Conservation (phyloP, 2,329 filamentous ascomycete species). For the Diaporthe citriasiana region DNA sequence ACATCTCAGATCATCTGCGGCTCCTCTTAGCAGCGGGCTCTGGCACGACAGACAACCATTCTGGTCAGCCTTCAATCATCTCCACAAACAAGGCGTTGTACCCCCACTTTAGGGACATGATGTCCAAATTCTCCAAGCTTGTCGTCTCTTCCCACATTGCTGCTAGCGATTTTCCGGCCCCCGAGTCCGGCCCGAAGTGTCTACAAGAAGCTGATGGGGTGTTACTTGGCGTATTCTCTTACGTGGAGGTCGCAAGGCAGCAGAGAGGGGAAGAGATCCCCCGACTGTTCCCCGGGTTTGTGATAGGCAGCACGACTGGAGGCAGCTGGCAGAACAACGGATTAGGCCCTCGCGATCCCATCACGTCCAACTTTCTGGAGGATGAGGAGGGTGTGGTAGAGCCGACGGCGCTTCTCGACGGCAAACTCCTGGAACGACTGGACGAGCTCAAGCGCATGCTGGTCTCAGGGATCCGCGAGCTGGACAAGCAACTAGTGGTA, state of each 20-base stretch:
- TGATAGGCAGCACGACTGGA: conserved; percentile 85
- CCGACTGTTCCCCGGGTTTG: conserved; percentile 92
- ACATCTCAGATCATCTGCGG: conserved; percentile 96
- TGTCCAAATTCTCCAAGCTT: conserved; percentile 99
- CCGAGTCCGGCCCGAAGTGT: conserved; percentile 95
- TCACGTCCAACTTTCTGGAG: conserved; percentile 87
- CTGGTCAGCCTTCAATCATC: conserved; percentile 98
- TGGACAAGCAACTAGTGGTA: conserved; percentile 86
- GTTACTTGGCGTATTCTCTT: conserved; percentile 92
- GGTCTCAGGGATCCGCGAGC: conserved; percentile 85
- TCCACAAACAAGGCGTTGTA: conserved; percentile 98
- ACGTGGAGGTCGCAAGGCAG: conserved; percentile 94
- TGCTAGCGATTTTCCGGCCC: conserved; percentile 93
- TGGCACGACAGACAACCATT: conserved; percentile 98
- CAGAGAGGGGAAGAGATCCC: conserved; percentile 94
- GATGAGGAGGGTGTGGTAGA: conserved; percentile 82
- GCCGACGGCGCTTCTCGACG: conserved; percentile 81
- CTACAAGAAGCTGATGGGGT: conserved; percentile 98
- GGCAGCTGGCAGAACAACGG: conserved; percentile 89
- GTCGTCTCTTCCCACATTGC: conserved; percentile 98
- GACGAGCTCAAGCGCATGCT: conserved; percentile 90
- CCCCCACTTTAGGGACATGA: conserved; percentile 98
- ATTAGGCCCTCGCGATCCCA: conserved; percentile 74
- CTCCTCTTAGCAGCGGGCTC: conserved; percentile 95
- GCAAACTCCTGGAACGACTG: conserved; percentile 82